Conservation (phyloP, 176 grass and related monocot species). For the Zoysia japonica region DNA sequence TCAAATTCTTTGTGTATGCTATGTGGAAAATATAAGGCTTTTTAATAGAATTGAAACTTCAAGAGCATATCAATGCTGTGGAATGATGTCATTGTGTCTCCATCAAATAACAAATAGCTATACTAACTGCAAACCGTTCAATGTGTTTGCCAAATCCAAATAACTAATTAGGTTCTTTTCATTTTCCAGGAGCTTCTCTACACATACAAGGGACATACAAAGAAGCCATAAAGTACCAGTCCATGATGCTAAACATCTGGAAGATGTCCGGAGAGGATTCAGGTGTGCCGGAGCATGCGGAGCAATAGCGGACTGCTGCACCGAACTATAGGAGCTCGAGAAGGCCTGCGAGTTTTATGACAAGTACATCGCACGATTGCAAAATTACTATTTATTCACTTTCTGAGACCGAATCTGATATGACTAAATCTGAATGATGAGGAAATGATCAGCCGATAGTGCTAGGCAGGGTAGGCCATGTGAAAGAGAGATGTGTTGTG, state of each 20-base stretch:
- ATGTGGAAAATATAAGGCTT: background rate
- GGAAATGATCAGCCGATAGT: no score
- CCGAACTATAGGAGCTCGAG: constrained; percentile 83
- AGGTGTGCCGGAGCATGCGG: constrained; percentile 83
- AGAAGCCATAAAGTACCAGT: constrained; percentile 94
- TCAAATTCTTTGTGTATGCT: background rate
- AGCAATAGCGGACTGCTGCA: constrained; percentile 96
- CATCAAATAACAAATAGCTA: background rate
- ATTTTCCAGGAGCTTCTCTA: constrained; percentile 71
- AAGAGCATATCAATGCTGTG: background rate
- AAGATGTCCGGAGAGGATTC: constrained; percentile 66
- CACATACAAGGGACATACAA: constrained; percentile 95
- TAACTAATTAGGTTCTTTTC: constrained; percentile 31
- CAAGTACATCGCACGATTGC: constrained; percentile 80
- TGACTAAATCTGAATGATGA: no score
- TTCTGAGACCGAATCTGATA: no score
- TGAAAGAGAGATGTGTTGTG: no score
- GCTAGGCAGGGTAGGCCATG: no score
- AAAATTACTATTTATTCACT: constrained; percentile 49
- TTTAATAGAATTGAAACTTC: background rate
- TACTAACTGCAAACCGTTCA: background rate
- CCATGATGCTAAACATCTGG: constrained; percentile 76
- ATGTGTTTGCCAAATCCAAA: background rate
- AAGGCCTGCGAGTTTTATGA: constrained; percentile 91
- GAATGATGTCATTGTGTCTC: background rate